Base-by-base conservation (phyloP, 306 rosid species). In the Cercis canadensis region DNA sequence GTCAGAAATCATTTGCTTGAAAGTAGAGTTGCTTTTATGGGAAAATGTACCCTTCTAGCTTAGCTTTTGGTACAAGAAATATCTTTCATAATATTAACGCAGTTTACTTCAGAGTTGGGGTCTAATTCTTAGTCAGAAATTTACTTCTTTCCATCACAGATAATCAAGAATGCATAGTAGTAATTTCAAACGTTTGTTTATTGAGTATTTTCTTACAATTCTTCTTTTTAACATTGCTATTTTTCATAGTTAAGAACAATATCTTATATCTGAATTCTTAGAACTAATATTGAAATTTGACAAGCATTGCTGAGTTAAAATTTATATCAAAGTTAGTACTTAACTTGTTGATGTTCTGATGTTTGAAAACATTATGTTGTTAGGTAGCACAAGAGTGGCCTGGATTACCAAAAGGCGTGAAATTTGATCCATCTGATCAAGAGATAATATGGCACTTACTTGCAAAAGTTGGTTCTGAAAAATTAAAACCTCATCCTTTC, bases 341-440 rank as follows among this genome's bases (percentile, higher is more conserved):
- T n/a, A 43, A 41, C 59, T 39, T 57, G 10, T 45, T 62, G 57
- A 60, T 59, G 60, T 67, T 65, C 15, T 17, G 32, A 34, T 21
- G 24, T 75, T 65, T 57, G 47, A 50, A 33, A 29, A 15, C 16
- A 73, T 69, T 63, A 33, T 72, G 64, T 44, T 78, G 68, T 62
- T 81, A 92, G 97, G 92, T 92, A 64, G 67, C 79, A 56, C 88
- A 84, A 51, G 90, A 89, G 74, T 92, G 96, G 95, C 96, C 96
- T 15, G 98, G 98, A 73, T 77, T 92, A 53, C 98, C 98, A 11
- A 86, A 83, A 75, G 98, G 98, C 18, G 98, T 92, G 53, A 92
- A 92, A 73, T 92, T 92, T 81, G 92, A 89, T 80, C 98, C 98
- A 44, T 83, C 96, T 2, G 96, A 92, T 72, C 95, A 84, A 33